phyloP scores from a whole-genome alignment of 768 basidiomycete species.

The Fomitopsis serialis region DNA sequence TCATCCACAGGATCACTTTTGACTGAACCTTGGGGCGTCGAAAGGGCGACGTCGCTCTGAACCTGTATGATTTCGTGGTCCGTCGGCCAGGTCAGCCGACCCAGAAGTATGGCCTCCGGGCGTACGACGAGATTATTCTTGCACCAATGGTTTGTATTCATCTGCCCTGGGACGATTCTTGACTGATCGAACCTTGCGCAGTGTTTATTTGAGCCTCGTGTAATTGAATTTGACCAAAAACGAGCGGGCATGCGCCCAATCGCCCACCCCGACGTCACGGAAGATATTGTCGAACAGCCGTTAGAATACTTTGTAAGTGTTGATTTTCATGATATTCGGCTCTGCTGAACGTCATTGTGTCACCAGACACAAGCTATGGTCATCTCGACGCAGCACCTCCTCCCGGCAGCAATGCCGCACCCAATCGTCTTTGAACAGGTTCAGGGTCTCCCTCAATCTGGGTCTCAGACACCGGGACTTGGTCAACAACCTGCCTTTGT shows the following conservation, averaged over 20 bases:
- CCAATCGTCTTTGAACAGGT: conserved; percentile 5
- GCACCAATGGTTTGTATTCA: conserved; percentile 76
- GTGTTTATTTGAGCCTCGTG: conserved; percentile 91
- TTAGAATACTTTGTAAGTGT: conserved; percentile 40
- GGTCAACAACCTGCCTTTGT: conserved; percentile 7
- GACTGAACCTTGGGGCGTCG: background rate
- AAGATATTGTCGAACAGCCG: conserved; percentile 55
- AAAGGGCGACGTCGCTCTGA: conserved; percentile 85
- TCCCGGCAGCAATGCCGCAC: conserved; percentile 23
- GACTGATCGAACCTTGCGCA: conserved; percentile 23
- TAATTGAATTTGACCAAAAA: conserved; percentile 86
- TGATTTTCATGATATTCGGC: conserved; percentile 8
- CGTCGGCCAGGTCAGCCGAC: conserved; percentile 70
- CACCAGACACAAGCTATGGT: conserved; percentile 84
- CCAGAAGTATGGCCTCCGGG: conserved; percentile 83
- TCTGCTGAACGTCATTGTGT: background rate
- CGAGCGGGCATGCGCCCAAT: conserved; percentile 41
- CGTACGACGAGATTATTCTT: conserved; percentile 93
- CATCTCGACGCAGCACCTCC: conserved; percentile 81
- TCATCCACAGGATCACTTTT: background rate
- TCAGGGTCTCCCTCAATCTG: conserved; percentile 11
- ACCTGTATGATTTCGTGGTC: conserved; percentile 87
- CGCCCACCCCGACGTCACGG: conserved; percentile 59
- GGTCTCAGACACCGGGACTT: conserved; percentile 17
- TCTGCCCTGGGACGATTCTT: background rate